phyloP scores from a whole-genome alignment of 2,329 filamentous ascomycete species.

The Penicillium sp. region DNA sequence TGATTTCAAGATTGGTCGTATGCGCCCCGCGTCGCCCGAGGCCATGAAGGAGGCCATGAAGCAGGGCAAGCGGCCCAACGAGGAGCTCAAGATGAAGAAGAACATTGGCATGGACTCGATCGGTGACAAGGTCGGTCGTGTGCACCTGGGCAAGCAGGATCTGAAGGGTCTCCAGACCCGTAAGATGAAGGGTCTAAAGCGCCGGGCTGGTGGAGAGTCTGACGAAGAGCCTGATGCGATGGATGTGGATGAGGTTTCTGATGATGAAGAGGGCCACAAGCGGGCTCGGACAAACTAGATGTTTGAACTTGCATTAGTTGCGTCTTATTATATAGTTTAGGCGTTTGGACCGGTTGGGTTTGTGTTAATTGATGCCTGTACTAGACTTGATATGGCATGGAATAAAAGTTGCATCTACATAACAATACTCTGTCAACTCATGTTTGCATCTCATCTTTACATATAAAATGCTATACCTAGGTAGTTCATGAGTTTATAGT shows the following conservation, averaged over 20 bases:
- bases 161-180: conserved; percentile 81
- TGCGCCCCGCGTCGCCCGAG: conserved; percentile 51
- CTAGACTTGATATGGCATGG: conserved; percentile 20
- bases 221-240: conserved; percentile 48
- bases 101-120: conserved; percentile 87
- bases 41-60: conserved; percentile 88
- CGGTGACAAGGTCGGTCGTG: conserved; percentile 91
- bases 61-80: conserved; percentile 63
- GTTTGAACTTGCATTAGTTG: conserved; percentile 20
- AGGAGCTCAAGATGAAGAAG: conserved; percentile 71
- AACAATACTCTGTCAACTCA: neutral
- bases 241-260: conserved; percentile 40
- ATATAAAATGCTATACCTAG: neutral
- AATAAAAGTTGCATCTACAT: conserved; percentile 12
- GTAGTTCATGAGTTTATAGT: neutral
- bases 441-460: neutral
- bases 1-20: conserved; percentile 80
- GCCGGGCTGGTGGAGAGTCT: conserved; percentile 60
- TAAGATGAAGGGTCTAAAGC: conserved; percentile 99
- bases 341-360: conserved; percentile 25
- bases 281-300: conserved; percentile 28
- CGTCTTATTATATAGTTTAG: conserved; percentile 17
- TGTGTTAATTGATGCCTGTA: conserved; percentile 20
- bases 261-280: conserved; percentile 36
- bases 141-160: conserved; percentile 89